Evolutionary conservation across 192 early-diverging fungal genomes (phyloP).

Genomic region (Physocladia obscura): DNA sequence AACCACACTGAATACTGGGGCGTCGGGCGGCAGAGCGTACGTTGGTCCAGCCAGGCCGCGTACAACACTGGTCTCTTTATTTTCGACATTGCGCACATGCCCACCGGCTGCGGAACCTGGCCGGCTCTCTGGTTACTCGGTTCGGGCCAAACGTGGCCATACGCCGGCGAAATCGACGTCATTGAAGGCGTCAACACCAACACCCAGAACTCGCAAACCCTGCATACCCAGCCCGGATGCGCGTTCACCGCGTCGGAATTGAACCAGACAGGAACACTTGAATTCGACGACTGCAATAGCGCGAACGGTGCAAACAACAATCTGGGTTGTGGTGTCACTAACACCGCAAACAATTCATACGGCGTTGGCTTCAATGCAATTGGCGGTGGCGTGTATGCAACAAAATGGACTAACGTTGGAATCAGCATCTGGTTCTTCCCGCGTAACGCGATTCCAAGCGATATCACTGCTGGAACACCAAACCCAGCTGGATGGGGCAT

Average conservation of each 20-base stretch:
- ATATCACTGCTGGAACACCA: conserved; percentile 33
- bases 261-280: too few relatives aligned
- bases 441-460: conserved; percentile 31
- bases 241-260: conserved; percentile 26
- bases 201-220: conserved; percentile 24
- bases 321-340: conserved; percentile 22
- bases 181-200: conserved; percentile 46
- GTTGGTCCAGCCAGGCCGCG: conserved; percentile 10
- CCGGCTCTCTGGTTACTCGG: conserved; percentile 55
- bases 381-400: conserved; percentile 46
- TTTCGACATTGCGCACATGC: conserved; percentile 32
- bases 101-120: conserved; percentile 53
- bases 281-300: too few relatives aligned
- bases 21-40: conserved; percentile 30
- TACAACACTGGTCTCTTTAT: conserved; percentile 29
- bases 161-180: conserved; percentile 50
- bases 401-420: conserved; percentile 25
- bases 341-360: conserved; percentile 19
- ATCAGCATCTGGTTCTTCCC: conserved; percentile 48
- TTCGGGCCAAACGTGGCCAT: conserved; percentile 45
- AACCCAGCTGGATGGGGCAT: conserved; percentile 37
- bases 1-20: not conserved
- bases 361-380: conserved; percentile 36
- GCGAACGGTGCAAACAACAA: too few relatives aligned
- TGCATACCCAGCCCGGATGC: conserved; percentile 41